These are phyloP conservation scores for Myochromella boudieri DNA, from an alignment of 768 basidiomycete species.

Conservation along the genomic window DNA sequence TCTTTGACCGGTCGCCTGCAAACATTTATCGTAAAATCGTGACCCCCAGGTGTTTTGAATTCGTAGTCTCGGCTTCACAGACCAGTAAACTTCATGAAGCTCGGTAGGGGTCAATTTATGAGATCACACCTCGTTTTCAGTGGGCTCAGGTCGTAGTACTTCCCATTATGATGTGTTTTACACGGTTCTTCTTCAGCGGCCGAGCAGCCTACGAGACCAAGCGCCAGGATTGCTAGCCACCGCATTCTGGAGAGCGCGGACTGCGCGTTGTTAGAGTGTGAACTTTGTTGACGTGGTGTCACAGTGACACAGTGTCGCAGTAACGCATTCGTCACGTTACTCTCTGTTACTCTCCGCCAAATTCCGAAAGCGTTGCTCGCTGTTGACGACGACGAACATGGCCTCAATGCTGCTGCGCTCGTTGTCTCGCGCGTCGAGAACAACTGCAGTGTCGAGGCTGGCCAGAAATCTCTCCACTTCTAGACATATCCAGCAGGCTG, in stretches of 20 bases:
- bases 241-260: slow-evolving; percentile 6
- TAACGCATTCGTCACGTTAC: slow-evolving; percentile 21
- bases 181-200: slow-evolving; percentile 58
- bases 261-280: neutral
- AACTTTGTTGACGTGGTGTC: neutral
- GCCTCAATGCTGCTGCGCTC: slow-evolving; percentile 67
- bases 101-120: slow-evolving; percentile 4
- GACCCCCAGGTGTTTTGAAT: slow-evolving; percentile 46
- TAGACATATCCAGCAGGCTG: slow-evolving; percentile 26
- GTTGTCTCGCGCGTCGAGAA: slow-evolving; percentile 45
- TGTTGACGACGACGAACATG: slow-evolving; percentile 44
- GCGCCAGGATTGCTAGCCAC: slow-evolving; percentile 4
- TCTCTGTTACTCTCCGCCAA: slow-evolving; percentile 27
- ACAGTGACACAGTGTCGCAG: slow-evolving; percentile 3
- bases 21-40: slow-evolving; percentile 57
- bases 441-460: slow-evolving; percentile 25
- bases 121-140: slow-evolving; percentile 54
- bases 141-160: slow-evolving; percentile 67
- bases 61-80: slow-evolving; percentile 62
- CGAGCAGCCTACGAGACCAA: slow-evolving; percentile 8
- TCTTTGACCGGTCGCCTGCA: slow-evolving; percentile 60
- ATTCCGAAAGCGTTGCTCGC: slow-evolving; percentile 30
- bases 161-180: slow-evolving; percentile 52
- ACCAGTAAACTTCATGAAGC: slow-evolving; percentile 11
- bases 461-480: slow-evolving; percentile 39